phyloP scores from a whole-genome alignment of 140 eudicot genomes.

The Anethum foeniculum region DNA sequence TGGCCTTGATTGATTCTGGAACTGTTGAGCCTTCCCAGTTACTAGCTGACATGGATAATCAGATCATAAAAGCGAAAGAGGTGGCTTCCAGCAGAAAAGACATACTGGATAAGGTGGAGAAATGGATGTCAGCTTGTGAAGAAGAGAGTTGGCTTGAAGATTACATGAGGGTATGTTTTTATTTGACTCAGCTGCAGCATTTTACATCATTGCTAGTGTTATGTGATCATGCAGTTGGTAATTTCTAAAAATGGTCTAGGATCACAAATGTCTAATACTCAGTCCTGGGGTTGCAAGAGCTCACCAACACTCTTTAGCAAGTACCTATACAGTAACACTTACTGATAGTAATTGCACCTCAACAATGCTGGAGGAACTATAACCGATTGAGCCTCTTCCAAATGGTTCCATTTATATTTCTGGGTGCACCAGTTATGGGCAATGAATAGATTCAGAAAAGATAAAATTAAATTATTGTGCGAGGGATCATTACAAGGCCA shows the following conservation, averaged over 20 bases:
- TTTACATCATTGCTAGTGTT: neutral
- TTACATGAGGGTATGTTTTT: conserved; percentile 1
- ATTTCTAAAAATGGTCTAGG: neutral
- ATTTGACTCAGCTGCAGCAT: neutral
- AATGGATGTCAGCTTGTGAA: conserved; percentile 99
- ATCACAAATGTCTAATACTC: neutral
- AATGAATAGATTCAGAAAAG: neutral
- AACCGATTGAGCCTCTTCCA: neutral
- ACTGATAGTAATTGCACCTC: neutral
- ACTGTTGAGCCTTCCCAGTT: conserved; percentile 74
- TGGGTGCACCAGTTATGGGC: neutral
- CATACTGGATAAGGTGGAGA: conserved; percentile 92
- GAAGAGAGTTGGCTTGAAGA: conserved; percentile 99
- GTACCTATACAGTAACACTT: neutral
- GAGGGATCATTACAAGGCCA: neutral
- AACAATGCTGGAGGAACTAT: neutral
- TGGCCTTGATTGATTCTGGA: conserved; percentile 80
- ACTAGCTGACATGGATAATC: conserved; percentile 91
- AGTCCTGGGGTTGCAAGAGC: neutral
- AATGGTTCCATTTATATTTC: neutral
- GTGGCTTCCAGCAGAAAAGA: conserved; percentile 89
- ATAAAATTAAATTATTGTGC: too few relatives aligned
- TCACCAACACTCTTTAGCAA: neutral
- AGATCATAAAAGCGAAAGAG: conserved; percentile 74
- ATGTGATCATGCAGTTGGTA: neutral